Percentiles rank a stretch among this genome's conserved stretches.
Conservation (phyloP, 805 yeast genomes). For the Metschnikowia chrysomelidarum region DNA sequence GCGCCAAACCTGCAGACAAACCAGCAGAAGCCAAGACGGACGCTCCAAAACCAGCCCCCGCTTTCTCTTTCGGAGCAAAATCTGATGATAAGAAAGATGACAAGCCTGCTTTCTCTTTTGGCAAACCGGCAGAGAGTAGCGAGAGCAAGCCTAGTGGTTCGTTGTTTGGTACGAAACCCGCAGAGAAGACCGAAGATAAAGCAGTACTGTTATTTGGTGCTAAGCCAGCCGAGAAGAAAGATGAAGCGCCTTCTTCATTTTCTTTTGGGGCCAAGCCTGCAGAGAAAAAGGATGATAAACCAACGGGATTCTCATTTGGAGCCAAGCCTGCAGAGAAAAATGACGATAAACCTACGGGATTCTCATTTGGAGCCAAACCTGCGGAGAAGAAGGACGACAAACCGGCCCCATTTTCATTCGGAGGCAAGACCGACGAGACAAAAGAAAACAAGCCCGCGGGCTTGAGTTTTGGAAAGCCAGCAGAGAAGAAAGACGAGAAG, state of each 20-base stretch:
- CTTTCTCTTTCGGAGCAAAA: slow-evolving; percentile 19
- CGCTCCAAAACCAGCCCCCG: slow-evolving; percentile 8
- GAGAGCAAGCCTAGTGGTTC: neutral
- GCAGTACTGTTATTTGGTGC: slow-evolving; percentile 26
- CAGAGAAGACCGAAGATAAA: slow-evolving; percentile 18
- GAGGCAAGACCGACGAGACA: slow-evolving; percentile 8
- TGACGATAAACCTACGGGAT: slow-evolving; percentile 3
- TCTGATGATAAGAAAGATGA: slow-evolving; percentile 17
- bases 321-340: slow-evolving; percentile 21
- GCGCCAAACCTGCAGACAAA: slow-evolving; percentile 11
- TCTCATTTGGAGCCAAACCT: slow-evolving; percentile 25
- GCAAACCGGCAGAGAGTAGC: too few relatives aligned
- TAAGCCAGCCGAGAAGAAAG: slow-evolving; percentile 21
- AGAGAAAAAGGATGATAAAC: slow-evolving; percentile 14
- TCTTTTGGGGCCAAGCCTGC: slow-evolving; percentile 21
- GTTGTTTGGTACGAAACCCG: slow-evolving; percentile 28
- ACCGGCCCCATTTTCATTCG: slow-evolving; percentile 20
- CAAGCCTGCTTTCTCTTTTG: slow-evolving; percentile 20
- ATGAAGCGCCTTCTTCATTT: slow-evolving; percentile 17
- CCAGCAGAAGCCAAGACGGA: slow-evolving; percentile 19
- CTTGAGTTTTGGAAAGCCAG: slow-evolving; percentile 25
- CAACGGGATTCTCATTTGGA: slow-evolving; percentile 23
- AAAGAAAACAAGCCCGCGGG: slow-evolving; percentile 8
- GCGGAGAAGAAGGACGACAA: slow-evolving; percentile 18
- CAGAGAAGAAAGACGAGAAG: slow-evolving; percentile 24